Base-by-base conservation (phyloP, 148 eudicot species). In the Rhododendron kiyosumense region DNA sequence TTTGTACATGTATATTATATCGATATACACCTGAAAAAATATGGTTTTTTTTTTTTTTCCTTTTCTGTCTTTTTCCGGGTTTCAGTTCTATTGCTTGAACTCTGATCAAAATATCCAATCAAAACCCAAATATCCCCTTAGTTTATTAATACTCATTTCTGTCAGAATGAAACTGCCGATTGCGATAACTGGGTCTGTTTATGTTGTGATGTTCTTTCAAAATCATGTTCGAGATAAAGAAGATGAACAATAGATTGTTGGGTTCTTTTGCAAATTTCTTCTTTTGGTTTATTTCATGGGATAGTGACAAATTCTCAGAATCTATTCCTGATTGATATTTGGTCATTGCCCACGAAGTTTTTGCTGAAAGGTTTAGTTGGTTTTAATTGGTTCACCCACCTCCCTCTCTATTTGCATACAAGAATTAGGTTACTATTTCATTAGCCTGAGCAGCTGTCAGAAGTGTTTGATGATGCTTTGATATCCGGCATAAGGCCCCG, bases 401-500 rank as follows among this genome's bases (percentile, higher is more conserved):
- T 30, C 75, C 36, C 26, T 74, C 28, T 74, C 1, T 73, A 41
- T 22, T 41, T 49, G 54, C 46, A 14, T 36, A 9, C 10, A 46
- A 46, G 17, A 43, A n/a, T 32, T 83, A 69, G 49, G 78, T 61
- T 26, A 2, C n/a, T 22, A 51, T 18, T 34, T 34, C 46, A 82
- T 77, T 9, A 48, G 11, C 34, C 3, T 83, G 73, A 38, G 43
- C 43, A 67, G 86, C 81, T 84, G 86, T 69, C 86, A 84, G 73
- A 71, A 46, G 78, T 67, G 69, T 84, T 84, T 48, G 75, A 2
- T 84, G 78, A 52, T 84, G 65, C 51, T 73, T 51, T 80, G 78
- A 34, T 79, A 20, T 84, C 46, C 84, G 79, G 49, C 34, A 80
- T 85, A 17, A 78, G 80, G 41, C 20, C 84, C 84, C 88, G 57